These are phyloP conservation scores for Lactarius quietus DNA, from an alignment of 768 basidiomycete genomes.

Conservation along the genomic window DNA sequence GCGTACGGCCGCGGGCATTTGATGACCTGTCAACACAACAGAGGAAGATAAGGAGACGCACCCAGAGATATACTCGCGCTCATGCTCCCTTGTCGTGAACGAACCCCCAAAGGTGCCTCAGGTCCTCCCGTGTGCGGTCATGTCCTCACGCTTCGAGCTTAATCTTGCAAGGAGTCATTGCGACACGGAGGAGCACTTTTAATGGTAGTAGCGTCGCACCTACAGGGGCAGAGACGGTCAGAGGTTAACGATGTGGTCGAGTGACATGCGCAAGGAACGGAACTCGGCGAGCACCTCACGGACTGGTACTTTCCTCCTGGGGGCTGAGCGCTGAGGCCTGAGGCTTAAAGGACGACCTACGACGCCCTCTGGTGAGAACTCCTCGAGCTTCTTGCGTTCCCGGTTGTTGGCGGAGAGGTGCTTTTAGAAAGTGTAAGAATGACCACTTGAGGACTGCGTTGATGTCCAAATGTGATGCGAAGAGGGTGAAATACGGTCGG, in stretches of 20 bases:
- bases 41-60: too few species aligned
- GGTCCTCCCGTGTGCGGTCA: too few species aligned
- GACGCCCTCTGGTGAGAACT: slow-evolving; percentile 73
- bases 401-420: slow-evolving; percentile 73
- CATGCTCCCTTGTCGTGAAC: too few species aligned
- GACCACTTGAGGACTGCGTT: slow-evolving; percentile 75
- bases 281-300: slow-evolving; percentile 87
- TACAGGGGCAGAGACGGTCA: slow-evolving; percentile 68
- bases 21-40: too few species aligned
- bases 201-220: too few species aligned
- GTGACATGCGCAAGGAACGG: slow-evolving; percentile 61
- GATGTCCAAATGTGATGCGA: slow-evolving; percentile 61
- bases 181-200: slow-evolving; percentile 82
- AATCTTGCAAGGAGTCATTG: slow-evolving; percentile 86
- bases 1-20: too few species aligned
- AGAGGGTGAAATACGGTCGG: too few species aligned
- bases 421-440: slow-evolving; percentile 77
- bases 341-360: slow-evolving; percentile 38
- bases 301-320: slow-evolving; percentile 88
- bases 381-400: slow-evolving; percentile 79
- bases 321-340: background rate
- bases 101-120: too few species aligned
- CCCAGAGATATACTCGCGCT: too few species aligned
- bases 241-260: slow-evolving; percentile 83
- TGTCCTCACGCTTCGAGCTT: slow-evolving; percentile 71